phyloP scores from a whole-genome alignment of 768 basidiomycete genomes.

The Heimioporus sp. region DNA sequence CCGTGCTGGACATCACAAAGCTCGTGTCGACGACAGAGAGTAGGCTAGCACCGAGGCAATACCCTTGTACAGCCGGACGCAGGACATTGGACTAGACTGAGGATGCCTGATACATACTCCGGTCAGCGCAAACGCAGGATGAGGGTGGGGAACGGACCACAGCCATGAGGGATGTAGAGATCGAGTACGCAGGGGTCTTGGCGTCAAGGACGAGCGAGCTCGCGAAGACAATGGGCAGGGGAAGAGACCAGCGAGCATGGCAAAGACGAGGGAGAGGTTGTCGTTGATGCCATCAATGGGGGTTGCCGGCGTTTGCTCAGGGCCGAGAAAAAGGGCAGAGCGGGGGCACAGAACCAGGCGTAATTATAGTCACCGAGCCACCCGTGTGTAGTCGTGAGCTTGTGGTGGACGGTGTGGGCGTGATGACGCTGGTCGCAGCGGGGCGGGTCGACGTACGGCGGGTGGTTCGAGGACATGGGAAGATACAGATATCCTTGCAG shows the following conservation, averaged over 20 bases:
- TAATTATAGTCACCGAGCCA: conserved; percentile 90
- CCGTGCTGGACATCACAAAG: conserved; percentile 76
- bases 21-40: conserved; percentile 81
- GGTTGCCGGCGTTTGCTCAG: conserved; percentile 40
- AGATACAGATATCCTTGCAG: too few species aligned
- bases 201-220: conserved; percentile 58
- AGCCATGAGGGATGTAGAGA: conserved; percentile 61
- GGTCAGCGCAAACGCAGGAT: background rate
- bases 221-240: conserved; percentile 80
- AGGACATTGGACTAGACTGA: conserved; percentile 42
- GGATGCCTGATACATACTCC: too few species aligned
- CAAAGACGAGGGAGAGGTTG: conserved; percentile 70
- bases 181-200: conserved; percentile 67
- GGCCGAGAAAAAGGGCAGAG: conserved; percentile 52
- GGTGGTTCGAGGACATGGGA: conserved; percentile 11
- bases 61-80: conserved; percentile 59
- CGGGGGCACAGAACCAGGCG: conserved; percentile 67
- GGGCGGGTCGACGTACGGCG: conserved; percentile 17
- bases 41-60: conserved; percentile 75
- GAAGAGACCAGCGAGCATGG: conserved; percentile 81
- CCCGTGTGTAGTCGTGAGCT: conserved; percentile 53
- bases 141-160: too few species aligned
- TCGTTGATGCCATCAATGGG: conserved; percentile 72
- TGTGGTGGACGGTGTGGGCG: conserved; percentile 21
- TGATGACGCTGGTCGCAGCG: conserved; percentile 7